These are phyloP conservation scores for Lepiota brunneoincarnata DNA, from an alignment of 768 basidiomycete species.

Conservation along the genomic window DNA sequence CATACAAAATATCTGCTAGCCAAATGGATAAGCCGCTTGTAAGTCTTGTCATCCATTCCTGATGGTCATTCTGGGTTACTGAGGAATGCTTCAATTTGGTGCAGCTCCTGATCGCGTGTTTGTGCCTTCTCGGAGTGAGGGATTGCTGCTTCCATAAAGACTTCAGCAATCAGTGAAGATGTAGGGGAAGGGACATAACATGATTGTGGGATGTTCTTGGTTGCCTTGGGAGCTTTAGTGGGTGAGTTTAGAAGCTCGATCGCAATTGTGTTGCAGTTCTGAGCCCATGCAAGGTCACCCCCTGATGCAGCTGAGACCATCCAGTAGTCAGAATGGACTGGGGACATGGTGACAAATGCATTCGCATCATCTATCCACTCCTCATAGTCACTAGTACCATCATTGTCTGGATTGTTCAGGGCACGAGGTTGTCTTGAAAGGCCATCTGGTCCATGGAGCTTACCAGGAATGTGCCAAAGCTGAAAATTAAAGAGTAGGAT, in stretches of 20 bases:
- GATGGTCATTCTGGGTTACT: not conserved
- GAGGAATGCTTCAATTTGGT: constrained; percentile 11
- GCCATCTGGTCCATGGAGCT: constrained; percentile 24
- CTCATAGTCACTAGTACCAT: constrained; percentile 11
- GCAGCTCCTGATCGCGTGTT: constrained; percentile 8
- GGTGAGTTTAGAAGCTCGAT: too few relatives aligned
- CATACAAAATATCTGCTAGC: constrained; percentile 16
- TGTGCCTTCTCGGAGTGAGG: not conserved
- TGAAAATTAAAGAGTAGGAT: constrained; percentile 28
- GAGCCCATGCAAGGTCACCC: too few relatives aligned
- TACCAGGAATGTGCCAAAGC: constrained; percentile 26
- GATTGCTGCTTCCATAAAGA: too few relatives aligned
- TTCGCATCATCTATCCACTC: constrained; percentile 21
- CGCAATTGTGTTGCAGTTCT: too few relatives aligned
- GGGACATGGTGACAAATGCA: not conserved
- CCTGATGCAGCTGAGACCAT: not conserved
- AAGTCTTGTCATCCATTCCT: not conserved
- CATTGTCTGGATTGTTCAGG: constrained; percentile 3
- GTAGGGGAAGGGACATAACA: too few relatives aligned
- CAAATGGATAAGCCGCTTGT: not conserved
- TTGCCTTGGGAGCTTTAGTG: too few relatives aligned
- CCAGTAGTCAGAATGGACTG: not conserved
- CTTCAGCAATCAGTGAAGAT: too few relatives aligned
- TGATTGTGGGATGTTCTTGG: too few relatives aligned
- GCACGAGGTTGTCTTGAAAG: constrained; percentile 18